Evolutionary conservation across 2,329 filamentous ascomycete species (phyloP).

Genomic region (Fusarium equiseti): DNA sequence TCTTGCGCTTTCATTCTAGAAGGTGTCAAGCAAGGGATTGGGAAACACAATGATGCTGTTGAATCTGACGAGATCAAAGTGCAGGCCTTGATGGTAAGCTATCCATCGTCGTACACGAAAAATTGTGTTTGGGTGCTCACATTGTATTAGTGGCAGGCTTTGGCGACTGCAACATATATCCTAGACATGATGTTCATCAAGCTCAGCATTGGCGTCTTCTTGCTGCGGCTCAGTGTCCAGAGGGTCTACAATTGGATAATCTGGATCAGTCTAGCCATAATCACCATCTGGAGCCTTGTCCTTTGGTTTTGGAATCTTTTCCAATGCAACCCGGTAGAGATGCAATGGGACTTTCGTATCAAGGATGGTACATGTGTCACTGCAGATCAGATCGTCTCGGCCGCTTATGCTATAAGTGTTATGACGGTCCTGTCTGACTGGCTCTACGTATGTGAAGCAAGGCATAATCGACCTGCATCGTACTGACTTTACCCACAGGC

Average conservation of each 20-base stretch:
- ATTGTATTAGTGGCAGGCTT: conserved; percentile 60
- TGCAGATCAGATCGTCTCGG: conserved; percentile 58
- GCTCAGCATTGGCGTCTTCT: conserved; percentile 66
- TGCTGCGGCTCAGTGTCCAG: conserved; percentile 61
- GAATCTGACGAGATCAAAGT: conserved; percentile 55
- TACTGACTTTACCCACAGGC: conserved; percentile 51
- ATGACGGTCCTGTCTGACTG: conserved; percentile 67
- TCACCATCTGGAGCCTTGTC: conserved; percentile 60
- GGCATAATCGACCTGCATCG: neutral
- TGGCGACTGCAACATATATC: conserved; percentile 64
- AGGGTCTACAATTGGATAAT: conserved; percentile 63
- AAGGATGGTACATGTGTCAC: conserved; percentile 58
- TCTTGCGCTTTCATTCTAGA: conserved; percentile 61
- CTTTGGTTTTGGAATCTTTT: conserved; percentile 67
- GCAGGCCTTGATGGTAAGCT: conserved; percentile 59
- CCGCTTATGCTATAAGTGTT: conserved; percentile 64
- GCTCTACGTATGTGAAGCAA: conserved; percentile 58
- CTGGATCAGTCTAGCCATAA: conserved; percentile 58
- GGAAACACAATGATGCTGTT: conserved; percentile 61
- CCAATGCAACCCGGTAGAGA: conserved; percentile 63
- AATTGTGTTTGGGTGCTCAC: conserved; percentile 20
- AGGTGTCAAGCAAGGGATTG: conserved; percentile 59
- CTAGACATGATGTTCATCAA: conserved; percentile 69
- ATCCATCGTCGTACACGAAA: neutral
- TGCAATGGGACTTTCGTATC: conserved; percentile 67